Conservation (phyloP, 2,329 filamentous ascomycete species). For the Aureobasidium leucospermi region DNA sequence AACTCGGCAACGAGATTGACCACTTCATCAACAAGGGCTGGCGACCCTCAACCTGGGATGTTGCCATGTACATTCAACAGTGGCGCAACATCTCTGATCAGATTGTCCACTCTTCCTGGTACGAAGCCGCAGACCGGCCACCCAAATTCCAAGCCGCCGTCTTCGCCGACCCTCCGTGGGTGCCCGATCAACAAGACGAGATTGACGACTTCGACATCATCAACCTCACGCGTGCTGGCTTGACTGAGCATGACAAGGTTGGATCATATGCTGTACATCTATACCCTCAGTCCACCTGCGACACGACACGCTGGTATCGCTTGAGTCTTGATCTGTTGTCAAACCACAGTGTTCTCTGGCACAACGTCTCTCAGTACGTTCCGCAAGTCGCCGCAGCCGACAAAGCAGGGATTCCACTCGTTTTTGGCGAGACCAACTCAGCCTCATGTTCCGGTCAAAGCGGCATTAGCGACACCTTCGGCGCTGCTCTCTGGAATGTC, state of each 20-base stretch:
- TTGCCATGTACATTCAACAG: conserved; percentile 3
- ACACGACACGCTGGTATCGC: conserved; percentile 13
- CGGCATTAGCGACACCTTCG: conserved; percentile 23
- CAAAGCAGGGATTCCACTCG: conserved; percentile 16
- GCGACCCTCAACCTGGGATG: background rate
- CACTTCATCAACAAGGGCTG: conserved; percentile 3
- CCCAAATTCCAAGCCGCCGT: conserved; percentile 17
- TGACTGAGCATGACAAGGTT: conserved; percentile 7
- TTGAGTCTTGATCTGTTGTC: conserved; percentile 17
- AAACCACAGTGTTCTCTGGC: conserved; percentile 17
- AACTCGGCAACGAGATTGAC: conserved; percentile 13
- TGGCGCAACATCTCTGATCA: conserved; percentile 15
- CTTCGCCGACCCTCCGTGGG: conserved; percentile 3
- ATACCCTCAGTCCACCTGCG: conserved; percentile 1
- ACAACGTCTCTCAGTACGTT: conserved; percentile 17
- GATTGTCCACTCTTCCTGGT: conserved; percentile 15
- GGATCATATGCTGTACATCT: background rate
- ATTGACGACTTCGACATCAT: conserved; percentile 16
- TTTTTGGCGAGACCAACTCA: conserved; percentile 28
- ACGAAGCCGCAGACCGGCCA: conserved; percentile 7
- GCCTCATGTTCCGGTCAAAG: conserved; percentile 20
- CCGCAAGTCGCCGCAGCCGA: conserved; percentile 16
- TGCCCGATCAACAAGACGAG: conserved; percentile 1
- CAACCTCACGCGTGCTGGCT: conserved; percentile 15
- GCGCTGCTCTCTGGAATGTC: conserved; percentile 22